Evolutionary conservation across 2,329 filamentous ascomycete genomes (phyloP).

Genomic region (Lachnellula arida): DNA sequence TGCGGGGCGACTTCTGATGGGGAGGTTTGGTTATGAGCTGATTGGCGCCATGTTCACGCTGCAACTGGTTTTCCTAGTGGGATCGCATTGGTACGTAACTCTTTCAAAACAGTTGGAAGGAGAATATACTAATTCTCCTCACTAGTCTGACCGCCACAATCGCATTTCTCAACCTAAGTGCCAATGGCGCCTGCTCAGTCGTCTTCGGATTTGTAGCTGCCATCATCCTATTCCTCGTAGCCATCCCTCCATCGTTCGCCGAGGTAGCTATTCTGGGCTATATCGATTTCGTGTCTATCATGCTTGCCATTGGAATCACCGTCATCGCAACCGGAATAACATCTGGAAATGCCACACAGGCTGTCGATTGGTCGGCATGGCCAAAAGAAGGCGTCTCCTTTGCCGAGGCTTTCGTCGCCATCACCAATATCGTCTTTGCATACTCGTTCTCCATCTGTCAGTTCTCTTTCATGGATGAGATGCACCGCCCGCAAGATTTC

Average conservation of each 20-base stretch:
- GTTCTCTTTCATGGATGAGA: conserved; percentile 30
- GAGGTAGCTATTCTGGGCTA: conserved; percentile 52
- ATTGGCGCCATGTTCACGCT: conserved; percentile 47
- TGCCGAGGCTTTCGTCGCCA: conserved; percentile 43
- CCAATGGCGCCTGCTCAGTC: conserved; percentile 51
- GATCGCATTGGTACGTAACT: conserved; percentile 44
- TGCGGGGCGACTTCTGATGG: conserved; percentile 50
- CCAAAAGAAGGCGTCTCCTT: conserved; percentile 34
- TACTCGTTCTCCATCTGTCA: conserved; percentile 38
- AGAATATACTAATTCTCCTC: neutral
- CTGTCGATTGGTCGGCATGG: conserved; percentile 23
- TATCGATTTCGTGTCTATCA: conserved; percentile 51
- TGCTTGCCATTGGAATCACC: conserved; percentile 49
- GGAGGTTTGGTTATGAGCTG: conserved; percentile 46
- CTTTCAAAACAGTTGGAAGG: neutral
- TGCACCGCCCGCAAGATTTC: conserved; percentile 34
- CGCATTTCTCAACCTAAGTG: conserved; percentile 52
- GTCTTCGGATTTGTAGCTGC: conserved; percentile 48
- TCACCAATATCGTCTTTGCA: conserved; percentile 57
- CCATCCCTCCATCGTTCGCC: conserved; percentile 52
- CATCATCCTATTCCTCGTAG: conserved; percentile 47
- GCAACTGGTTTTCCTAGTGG: conserved; percentile 58
- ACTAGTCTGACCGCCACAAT: conserved; percentile 50
- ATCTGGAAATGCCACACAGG: conserved; percentile 2
- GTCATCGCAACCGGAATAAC: conserved; percentile 50